Base-by-base conservation (phyloP, 1,284 basidiomycete species). In the Trichosporon sp. region DNA sequence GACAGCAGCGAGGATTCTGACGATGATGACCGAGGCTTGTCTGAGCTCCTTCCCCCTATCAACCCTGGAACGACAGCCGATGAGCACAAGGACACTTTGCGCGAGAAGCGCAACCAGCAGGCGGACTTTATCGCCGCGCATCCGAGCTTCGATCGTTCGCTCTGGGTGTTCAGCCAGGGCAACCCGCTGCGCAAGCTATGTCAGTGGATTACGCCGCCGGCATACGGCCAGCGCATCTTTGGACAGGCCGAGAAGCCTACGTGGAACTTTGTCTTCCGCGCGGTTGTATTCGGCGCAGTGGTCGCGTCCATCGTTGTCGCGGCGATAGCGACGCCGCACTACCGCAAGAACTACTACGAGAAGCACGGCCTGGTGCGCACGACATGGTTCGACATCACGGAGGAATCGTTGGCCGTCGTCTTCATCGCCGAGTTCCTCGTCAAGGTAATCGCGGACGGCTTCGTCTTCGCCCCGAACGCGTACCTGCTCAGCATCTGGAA, bases 401-500 rank as follows among this genome's bases (percentile, higher is more conserved):
- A 98, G 76, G 82, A 86, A 0, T 82, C 85, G 0, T 89, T 98
- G 58, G 89, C 89, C 1, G 81, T 89, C 33, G 82, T 88, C 7
- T 89, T 98, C 40, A 79, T 96, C 58, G 68, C 89, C 61, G 95
- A 99, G 76, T 94, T 95, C 69, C 66, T 90, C 67, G 87, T 97
- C 86, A 81, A 98, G 81, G 82, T 96, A 73, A 83, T 94, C 56
- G 95, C 95, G 0, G 95, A 99, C 73, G 95, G 95, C 0, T 89
- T 95, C 75, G 73, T 89, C 16, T 95, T 96, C 80, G 89, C 94
- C 0, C 95, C 95, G 0, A 98, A 97, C 73, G 93, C 94, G 0
- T 98, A 98, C 74, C 80, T 97, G 31, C 86, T 89, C 16, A 92
- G 89, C 66, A 87, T 94, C 11, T 98, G 95, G 93, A 98, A 98